Conservation (phyloP, 2,329 filamentous ascomycete genomes). For the Trichoderma breve region DNA sequence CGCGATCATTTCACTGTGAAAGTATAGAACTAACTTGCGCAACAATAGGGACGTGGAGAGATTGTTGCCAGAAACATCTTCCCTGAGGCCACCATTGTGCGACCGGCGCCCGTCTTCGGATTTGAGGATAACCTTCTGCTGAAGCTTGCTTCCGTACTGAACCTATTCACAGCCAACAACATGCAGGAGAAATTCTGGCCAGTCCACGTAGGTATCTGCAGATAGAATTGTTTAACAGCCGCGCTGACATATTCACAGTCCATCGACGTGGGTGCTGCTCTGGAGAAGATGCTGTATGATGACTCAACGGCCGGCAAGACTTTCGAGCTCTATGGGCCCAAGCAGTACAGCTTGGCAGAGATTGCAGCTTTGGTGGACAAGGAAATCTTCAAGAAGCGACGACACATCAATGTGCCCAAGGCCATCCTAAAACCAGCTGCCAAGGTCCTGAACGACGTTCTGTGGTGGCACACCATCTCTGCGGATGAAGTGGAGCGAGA, state of each 20-base stretch:
- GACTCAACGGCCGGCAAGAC: constrained; percentile 88
- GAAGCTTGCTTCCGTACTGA: constrained; percentile 75
- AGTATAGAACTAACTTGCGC: neutral
- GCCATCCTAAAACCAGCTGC: constrained; percentile 72
- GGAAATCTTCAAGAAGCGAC: constrained; percentile 86
- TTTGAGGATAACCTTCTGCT: constrained; percentile 92
- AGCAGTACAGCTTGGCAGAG: constrained; percentile 84
- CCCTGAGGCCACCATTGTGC: constrained; percentile 94
- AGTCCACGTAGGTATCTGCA: constrained; percentile 66
- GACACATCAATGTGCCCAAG: constrained; percentile 90
- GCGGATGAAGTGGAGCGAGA: constrained; percentile 87
- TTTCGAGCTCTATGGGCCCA: constrained; percentile 91
- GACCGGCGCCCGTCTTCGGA: constrained; percentile 89
- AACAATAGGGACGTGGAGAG: constrained; percentile 68
- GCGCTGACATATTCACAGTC: constrained; percentile 48
- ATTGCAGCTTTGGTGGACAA: constrained; percentile 84
- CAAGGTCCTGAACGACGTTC: constrained; percentile 69
- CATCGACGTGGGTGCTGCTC: constrained; percentile 83
- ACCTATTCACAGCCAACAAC: constrained; percentile 86
- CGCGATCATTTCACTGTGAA: no score
- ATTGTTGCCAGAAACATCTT: constrained; percentile 82
- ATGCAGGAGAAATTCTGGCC: constrained; percentile 90
- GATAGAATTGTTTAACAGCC: neutral
- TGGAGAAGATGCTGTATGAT: constrained; percentile 88
- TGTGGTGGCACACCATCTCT: constrained; percentile 88